A percentile compares a stretch with the other conserved stretches of the same genome.
phyloP scores from a whole-genome alignment of 495 filamentous ascomycete species.

The Saxophila tyrrhenica region DNA sequence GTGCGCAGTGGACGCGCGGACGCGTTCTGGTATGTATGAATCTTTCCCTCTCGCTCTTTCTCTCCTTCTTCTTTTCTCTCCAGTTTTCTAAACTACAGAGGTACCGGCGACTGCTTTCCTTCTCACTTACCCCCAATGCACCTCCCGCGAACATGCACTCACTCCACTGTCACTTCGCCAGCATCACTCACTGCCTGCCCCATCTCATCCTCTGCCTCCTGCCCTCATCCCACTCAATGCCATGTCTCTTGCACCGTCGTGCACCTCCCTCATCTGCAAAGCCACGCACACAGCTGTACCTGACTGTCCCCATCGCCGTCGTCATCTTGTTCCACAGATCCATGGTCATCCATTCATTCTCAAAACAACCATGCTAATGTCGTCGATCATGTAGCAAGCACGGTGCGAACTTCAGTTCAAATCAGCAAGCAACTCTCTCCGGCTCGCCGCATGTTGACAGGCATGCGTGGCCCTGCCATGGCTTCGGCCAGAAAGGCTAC shows the following conservation, averaged over 20 bases:
- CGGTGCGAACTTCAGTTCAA: not conserved
- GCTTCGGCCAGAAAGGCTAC: not conserved
- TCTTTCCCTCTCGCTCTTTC: not conserved
- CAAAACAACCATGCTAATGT: not conserved
- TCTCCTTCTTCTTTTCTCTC: not conserved
- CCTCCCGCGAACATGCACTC: too few species aligned
- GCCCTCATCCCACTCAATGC: not conserved
- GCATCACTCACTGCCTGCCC: not conserved
- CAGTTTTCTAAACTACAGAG: not conserved
- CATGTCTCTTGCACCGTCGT: not conserved
- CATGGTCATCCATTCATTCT: not conserved
- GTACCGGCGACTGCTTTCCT: not conserved
- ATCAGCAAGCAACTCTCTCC: not conserved
- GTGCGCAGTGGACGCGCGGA: too few species aligned
- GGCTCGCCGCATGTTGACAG: not conserved
- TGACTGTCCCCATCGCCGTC: too few species aligned
- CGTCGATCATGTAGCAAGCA: not conserved
- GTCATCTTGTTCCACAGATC: too few species aligned
- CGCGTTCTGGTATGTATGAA: too few species aligned
- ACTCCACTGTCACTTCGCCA: too few species aligned
- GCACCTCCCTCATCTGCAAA: not conserved
- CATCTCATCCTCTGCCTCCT: not conserved
- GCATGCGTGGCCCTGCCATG: not conserved
- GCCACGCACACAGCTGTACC: too few species aligned
- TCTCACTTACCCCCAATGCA: too few species aligned